phyloP scores from a whole-genome alignment of 352 stramenopile species.

The Pythium periplocum region DNA sequence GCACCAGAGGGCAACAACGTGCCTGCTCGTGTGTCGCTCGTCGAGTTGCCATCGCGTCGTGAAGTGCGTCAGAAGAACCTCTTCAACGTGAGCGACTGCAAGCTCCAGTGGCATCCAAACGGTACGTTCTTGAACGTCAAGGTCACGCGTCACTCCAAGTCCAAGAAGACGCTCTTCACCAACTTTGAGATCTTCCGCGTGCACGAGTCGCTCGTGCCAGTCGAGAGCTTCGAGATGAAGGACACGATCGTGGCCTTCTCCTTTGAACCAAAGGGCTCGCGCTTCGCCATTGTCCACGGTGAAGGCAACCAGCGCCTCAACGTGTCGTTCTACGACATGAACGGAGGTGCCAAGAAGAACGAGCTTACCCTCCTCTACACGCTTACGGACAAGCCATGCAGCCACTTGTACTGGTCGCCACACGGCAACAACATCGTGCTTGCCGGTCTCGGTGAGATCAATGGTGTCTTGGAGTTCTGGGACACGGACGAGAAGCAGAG shows the following conservation, averaged over 20 bases:
- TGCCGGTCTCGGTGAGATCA: slow-evolving; percentile 93
- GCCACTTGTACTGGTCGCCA: slow-evolving; percentile 97
- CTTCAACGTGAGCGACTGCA: slow-evolving; percentile 95
- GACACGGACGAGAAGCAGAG: slow-evolving; percentile 94
- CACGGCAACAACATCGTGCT: slow-evolving; percentile 92
- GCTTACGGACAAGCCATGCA: slow-evolving; percentile 93
- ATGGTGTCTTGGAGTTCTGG: slow-evolving; percentile 97
- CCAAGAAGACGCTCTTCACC: slow-evolving; percentile 98
- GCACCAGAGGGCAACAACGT: slow-evolving; percentile 92
- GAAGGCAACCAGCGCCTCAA: slow-evolving; percentile 89
- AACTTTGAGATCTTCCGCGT: slow-evolving; percentile 99
- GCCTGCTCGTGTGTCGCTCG: slow-evolving; percentile 95
- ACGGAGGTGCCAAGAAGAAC: slow-evolving; percentile 60
- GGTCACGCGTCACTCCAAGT: slow-evolving; percentile 86
- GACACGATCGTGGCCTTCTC: slow-evolving; percentile 94
- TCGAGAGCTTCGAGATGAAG: slow-evolving; percentile 98
- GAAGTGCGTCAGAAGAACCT: slow-evolving; percentile 98
- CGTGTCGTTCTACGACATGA: slow-evolving; percentile 97
- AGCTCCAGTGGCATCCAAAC: slow-evolving; percentile 95
- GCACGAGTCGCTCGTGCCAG: slow-evolving; percentile 92
- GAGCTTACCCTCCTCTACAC: slow-evolving; percentile 95
- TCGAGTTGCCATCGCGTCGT: slow-evolving; percentile 93
- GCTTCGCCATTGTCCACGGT: slow-evolving; percentile 96
- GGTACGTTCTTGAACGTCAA: slow-evolving; percentile 92
- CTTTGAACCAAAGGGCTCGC: slow-evolving; percentile 94